Evolutionary conservation across 495 filamentous ascomycete genomes (phyloP).

Genomic region (Eremomyces bilateralis): DNA sequence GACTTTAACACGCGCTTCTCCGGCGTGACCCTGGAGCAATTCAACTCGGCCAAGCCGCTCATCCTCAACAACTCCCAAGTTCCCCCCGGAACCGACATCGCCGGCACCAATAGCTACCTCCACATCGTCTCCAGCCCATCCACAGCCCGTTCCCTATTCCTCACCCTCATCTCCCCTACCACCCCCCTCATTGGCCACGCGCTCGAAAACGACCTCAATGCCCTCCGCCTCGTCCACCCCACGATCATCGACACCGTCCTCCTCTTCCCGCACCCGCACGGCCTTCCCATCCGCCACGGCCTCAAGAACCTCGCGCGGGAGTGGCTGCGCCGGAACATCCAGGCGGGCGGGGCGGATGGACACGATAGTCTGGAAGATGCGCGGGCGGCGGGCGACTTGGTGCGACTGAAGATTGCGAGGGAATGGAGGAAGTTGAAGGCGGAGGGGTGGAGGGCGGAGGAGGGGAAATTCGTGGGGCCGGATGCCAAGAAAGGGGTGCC

Average conservation of each 20-base stretch:
- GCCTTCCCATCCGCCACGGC: slow-evolving; percentile 53
- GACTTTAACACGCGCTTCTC: slow-evolving; percentile 85
- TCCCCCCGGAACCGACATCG: slow-evolving; percentile 3
- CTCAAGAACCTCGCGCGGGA: slow-evolving; percentile 45
- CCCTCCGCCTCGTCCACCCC: slow-evolving; percentile 59
- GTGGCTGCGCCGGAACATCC: slow-evolving; percentile 52
- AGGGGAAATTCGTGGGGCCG: slow-evolving; percentile 30
- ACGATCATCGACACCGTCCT: slow-evolving; percentile 71
- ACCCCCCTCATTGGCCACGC: slow-evolving; percentile 84
- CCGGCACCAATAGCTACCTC: slow-evolving; percentile 18
- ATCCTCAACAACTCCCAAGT: slow-evolving; percentile 10
- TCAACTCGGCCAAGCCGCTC: slow-evolving; percentile 43
- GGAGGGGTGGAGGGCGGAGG: slow-evolving; percentile 39
- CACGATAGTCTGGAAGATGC: slow-evolving; percentile 88
- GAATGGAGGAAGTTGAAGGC: slow-evolving; percentile 40
- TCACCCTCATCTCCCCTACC: slow-evolving; percentile 40
- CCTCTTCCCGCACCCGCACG: slow-evolving; percentile 53
- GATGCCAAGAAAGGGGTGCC: background rate
- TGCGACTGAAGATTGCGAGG: slow-evolving; percentile 39
- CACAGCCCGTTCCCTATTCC: slow-evolving; percentile 50
- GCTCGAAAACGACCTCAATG: slow-evolving; percentile 85
- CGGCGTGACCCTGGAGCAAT: slow-evolving; percentile 56
- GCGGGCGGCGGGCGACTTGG: slow-evolving; percentile 65
- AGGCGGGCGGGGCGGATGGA: slow-evolving; percentile 36
- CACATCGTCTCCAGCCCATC: slow-evolving; percentile 47